A percentile compares a stretch with the other conserved stretches of the same genome.
These are phyloP conservation scores for Talaromyces sp. DNA, from an alignment of 2,329 filamentous ascomycete species.

Conservation along the genomic window DNA sequence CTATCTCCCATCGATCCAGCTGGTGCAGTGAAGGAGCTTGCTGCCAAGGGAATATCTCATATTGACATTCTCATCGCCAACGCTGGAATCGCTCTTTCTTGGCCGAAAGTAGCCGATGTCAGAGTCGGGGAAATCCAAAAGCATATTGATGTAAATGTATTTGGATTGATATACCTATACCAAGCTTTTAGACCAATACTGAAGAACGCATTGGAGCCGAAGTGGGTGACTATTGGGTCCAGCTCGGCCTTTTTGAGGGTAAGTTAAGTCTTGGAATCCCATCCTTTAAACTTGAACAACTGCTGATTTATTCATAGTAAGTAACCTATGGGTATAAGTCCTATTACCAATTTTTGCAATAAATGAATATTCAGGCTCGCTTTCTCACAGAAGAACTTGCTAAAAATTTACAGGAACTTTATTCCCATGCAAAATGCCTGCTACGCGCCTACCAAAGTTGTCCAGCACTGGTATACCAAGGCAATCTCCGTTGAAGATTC, in stretches of 20 bases:
- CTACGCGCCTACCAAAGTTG: slow-evolving; percentile 37
- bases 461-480: slow-evolving; percentile 35
- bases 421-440: slow-evolving; percentile 14
- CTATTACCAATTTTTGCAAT: too few relatives aligned
- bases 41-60: slow-evolving; percentile 30
- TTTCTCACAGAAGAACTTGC: too few relatives aligned
- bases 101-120: slow-evolving; percentile 34
- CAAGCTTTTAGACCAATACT: slow-evolving; percentile 38
- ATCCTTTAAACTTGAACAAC: too few relatives aligned
- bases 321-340: too few relatives aligned
- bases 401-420: too few relatives aligned
- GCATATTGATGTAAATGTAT: slow-evolving; percentile 31
- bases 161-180: slow-evolving; percentile 34
- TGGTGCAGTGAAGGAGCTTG: slow-evolving; percentile 27
- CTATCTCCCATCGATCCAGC: not conserved
- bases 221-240: too few relatives aligned
- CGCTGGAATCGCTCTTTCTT: slow-evolving; percentile 33
- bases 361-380: too few relatives aligned
- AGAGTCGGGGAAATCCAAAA: slow-evolving; percentile 21
- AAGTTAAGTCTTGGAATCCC: too few relatives aligned
- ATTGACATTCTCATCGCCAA: slow-evolving; percentile 44
- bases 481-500: slow-evolving; percentile 26
- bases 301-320: too few relatives aligned
- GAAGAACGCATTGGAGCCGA: slow-evolving; percentile 1
- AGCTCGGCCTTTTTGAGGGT: too few relatives aligned